Evolutionary conservation across 768 basidiomycete genomes (phyloP).

Genomic region (Ramaria sp.): DNA sequence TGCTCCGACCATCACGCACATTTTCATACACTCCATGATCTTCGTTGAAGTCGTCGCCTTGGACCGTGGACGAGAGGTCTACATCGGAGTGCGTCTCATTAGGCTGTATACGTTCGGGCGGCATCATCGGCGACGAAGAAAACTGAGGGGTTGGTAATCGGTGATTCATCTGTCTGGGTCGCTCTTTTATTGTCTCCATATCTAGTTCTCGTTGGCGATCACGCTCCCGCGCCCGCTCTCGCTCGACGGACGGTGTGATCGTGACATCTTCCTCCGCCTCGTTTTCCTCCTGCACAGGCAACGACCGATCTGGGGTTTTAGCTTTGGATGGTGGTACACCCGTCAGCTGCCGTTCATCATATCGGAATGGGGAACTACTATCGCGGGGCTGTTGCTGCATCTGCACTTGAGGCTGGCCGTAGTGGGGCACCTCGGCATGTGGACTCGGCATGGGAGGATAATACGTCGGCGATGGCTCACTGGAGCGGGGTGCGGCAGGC

Average conservation of each 20-base stretch:
- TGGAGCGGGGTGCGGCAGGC: background rate
- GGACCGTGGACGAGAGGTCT: background rate
- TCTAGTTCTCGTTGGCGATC: conserved; percentile 14
- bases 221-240: conserved; percentile 7
- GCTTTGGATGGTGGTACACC: conserved; percentile 35
- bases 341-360: conserved; percentile 30
- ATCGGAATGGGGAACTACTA: conserved; percentile 10
- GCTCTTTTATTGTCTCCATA: conserved; percentile 11
- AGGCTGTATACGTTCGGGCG: conserved; percentile 14
- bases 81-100: background rate
- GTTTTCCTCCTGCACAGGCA: conserved; percentile 59
- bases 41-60: background rate
- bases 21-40: conserved; percentile 20
- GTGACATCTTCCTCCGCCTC: conserved; percentile 52
- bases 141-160: conserved; percentile 46
- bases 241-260: conserved; percentile 12
- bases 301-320: conserved; percentile 58
- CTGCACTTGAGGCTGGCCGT: conserved; percentile 11
- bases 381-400: conserved; percentile 15
- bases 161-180: conserved; percentile 1
- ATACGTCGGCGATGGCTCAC: background rate
- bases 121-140: conserved; percentile 35
- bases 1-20: conserved; percentile 23
- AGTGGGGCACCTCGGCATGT: conserved; percentile 14
- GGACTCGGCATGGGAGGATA: conserved; percentile 9